phyloP scores from a whole-genome alignment of 306 rosid species.

The Dicorynia guianensis region DNA sequence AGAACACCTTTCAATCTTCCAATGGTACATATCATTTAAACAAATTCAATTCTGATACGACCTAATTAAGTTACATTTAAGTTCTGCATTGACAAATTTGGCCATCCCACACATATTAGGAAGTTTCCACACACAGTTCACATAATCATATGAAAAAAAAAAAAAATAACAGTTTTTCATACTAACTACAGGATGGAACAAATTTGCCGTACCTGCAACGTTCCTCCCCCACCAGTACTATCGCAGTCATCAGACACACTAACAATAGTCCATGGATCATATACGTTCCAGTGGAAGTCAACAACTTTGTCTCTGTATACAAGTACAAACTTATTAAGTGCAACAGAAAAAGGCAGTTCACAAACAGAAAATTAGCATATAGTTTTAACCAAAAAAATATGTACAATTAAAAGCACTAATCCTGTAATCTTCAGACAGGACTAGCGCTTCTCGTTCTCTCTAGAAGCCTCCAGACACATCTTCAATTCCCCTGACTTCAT shows the following conservation, averaged over 20 bases:
- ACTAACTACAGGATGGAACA: not conserved
- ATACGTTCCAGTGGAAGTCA: constrained; percentile 63
- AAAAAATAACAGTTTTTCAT: not conserved
- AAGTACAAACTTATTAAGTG: constrained; percentile 7
- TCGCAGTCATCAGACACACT: constrained; percentile 99
- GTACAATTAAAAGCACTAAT: not conserved
- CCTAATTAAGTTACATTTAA: constrained; percentile 8
- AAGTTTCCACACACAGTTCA: not conserved
- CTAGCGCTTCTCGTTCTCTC: too few species aligned
- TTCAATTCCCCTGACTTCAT: too few species aligned
- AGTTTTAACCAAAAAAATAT: not conserved
- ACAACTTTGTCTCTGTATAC: constrained; percentile 61
- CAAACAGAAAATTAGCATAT: not conserved
- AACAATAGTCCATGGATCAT: constrained; percentile 96
- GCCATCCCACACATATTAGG: not conserved
- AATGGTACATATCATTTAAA: not conserved
- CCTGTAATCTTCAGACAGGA: not conserved
- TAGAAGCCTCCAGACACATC: too few species aligned
- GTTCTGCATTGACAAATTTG: constrained; percentile 12
- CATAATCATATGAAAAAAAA: not conserved
- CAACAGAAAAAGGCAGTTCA: not conserved
- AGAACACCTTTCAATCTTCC: constrained; percentile 2
- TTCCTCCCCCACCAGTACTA: constrained; percentile 98
- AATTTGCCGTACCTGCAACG: constrained; percentile 74
- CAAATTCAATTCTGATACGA: not conserved